Evolutionary conservation across 441 rosid species (phyloP).

Genomic region (Euphorbia schlechtendalii): DNA sequence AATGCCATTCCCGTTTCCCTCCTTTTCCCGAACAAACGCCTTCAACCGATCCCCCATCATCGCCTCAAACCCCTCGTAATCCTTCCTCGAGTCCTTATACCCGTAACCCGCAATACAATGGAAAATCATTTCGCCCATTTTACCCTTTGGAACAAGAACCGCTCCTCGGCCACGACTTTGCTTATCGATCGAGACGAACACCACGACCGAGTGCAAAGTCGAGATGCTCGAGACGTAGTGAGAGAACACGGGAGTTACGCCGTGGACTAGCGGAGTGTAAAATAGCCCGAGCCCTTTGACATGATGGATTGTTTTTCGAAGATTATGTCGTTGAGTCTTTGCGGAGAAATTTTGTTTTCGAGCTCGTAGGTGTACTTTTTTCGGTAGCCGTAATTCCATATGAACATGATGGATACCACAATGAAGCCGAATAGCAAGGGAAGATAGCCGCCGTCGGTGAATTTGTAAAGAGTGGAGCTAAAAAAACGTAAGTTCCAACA

Average conservation of each 20-base stretch:
- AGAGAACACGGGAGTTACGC: slow-evolving; percentile 22
- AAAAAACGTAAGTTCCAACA: slow-evolving; percentile 12
- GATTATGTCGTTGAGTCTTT: slow-evolving; percentile 11
- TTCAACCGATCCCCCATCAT: slow-evolving; percentile 15
- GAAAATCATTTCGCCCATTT: slow-evolving; percentile 5
- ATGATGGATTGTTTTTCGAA: slow-evolving; percentile 8
- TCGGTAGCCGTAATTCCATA: slow-evolving; percentile 26
- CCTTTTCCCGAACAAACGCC: slow-evolving; percentile 1
- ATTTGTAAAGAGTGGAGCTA: slow-evolving; percentile 24
- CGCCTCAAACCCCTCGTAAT: slow-evolving; percentile 12
- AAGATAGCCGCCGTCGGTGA: slow-evolving; percentile 28
- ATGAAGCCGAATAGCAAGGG: slow-evolving; percentile 18
- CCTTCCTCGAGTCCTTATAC: slow-evolving; percentile 12
- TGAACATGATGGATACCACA: slow-evolving; percentile 18
- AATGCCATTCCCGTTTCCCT: slow-evolving; percentile 3
- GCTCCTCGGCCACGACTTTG: slow-evolving; percentile 2
- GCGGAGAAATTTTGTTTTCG: slow-evolving; percentile 14
- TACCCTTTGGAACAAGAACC: slow-evolving; percentile 20
- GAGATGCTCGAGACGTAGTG: slow-evolving; percentile 19
- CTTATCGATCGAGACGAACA: slow-evolving; percentile 20
- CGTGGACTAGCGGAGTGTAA: slow-evolving; percentile 24
- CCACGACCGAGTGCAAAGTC: slow-evolving; percentile 19
- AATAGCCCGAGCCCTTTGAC: slow-evolving; percentile 22
- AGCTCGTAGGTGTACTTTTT: slow-evolving; percentile 24
- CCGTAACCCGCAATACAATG: slow-evolving; percentile 20